phyloP scores from a whole-genome alignment of 2,329 filamentous ascomycete species.

The Diaporthe australafricana region DNA sequence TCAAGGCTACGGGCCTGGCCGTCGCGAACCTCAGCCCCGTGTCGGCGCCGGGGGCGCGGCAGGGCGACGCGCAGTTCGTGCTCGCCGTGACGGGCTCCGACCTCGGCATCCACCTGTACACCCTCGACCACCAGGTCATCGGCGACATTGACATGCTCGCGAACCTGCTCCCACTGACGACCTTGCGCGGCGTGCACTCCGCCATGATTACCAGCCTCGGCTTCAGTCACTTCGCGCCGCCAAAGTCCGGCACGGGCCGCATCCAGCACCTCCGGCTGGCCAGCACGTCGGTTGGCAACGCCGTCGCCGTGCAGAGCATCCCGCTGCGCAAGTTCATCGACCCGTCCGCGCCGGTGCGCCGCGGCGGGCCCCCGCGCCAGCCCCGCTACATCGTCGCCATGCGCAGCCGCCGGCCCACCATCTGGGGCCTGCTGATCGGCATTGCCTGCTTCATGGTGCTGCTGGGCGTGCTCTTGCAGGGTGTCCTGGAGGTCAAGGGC shows the following conservation, averaged over 20 bases:
- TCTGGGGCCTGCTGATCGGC: constrained; percentile 62
- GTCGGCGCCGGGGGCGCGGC: constrained; percentile 58
- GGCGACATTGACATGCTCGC: constrained; percentile 61
- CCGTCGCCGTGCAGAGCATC: constrained; percentile 82
- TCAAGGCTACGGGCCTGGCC: constrained; percentile 82
- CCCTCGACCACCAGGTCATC: constrained; percentile 74
- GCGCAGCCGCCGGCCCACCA: constrained; percentile 64
- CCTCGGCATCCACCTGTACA: constrained; percentile 81
- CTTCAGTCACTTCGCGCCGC: constrained; percentile 68
- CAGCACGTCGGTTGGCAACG: constrained; percentile 84
- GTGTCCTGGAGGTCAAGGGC: constrained; percentile 73
- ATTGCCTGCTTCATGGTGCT: constrained; percentile 69
- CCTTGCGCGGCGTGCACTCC: constrained; percentile 66
- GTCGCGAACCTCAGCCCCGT: constrained; percentile 75
- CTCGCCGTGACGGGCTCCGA: constrained; percentile 86
- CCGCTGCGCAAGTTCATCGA: constrained; percentile 67
- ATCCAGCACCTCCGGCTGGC: constrained; percentile 80
- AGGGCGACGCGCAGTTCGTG: constrained; percentile 79
- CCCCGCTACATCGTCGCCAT: constrained; percentile 78
- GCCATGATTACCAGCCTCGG: constrained; percentile 69
- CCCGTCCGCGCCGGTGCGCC: constrained; percentile 47
- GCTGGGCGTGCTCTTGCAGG: constrained; percentile 71
- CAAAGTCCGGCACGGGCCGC: constrained; percentile 58
- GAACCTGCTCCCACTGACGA: constrained; percentile 64
- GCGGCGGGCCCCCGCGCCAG: constrained; percentile 56